Evolutionary conservation across 805 yeast genomes (phyloP).

Genomic region (Metschnikowia continentalis): DNA sequence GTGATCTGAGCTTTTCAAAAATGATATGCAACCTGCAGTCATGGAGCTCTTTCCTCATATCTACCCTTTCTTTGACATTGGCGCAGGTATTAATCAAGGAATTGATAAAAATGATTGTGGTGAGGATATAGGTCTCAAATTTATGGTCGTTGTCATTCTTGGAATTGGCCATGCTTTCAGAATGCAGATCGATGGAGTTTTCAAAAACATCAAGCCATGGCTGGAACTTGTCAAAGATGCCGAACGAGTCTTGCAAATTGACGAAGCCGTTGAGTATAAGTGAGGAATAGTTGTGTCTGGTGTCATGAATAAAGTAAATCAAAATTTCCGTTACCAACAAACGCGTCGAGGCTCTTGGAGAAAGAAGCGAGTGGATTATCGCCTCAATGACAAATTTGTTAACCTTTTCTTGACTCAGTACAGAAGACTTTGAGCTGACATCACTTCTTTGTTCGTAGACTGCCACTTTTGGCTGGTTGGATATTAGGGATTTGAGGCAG

Average conservation of each 20-base stretch:
- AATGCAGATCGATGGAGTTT: constrained; percentile 30
- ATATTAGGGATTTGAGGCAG: constrained; percentile 34
- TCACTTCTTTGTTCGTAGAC: constrained; percentile 5
- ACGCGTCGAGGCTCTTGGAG: constrained; percentile 39
- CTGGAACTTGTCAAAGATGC: constrained; percentile 34
- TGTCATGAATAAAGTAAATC: constrained; percentile 28
- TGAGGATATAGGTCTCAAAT: constrained; percentile 31
- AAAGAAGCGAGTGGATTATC: constrained; percentile 34
- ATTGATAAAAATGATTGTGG: constrained; percentile 35
- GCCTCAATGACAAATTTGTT: constrained; percentile 33
- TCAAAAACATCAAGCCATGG: constrained; percentile 41
- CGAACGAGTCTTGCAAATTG: constrained; percentile 31
- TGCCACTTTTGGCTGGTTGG: constrained; percentile 9
- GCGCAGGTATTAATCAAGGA: constrained; percentile 28
- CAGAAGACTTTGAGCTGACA: constrained; percentile 7
- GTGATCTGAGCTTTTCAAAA: constrained; percentile 30
- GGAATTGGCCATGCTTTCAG: constrained; percentile 14
- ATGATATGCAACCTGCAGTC: constrained; percentile 34
- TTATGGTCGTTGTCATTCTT: constrained; percentile 16
- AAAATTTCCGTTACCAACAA: constrained; percentile 39
- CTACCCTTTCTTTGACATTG: constrained; percentile 24
- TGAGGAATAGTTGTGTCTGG: constrained; percentile 20
- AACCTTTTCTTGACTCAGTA: constrained; percentile 13
- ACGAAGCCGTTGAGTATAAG: constrained; percentile 30
- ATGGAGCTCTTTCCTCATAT: constrained; percentile 32